A percentile compares a stretch with the other conserved stretches of the same genome.
Conservation (phyloP, 306 rosid genomes). For the Pterocarpus macrocarpus region DNA sequence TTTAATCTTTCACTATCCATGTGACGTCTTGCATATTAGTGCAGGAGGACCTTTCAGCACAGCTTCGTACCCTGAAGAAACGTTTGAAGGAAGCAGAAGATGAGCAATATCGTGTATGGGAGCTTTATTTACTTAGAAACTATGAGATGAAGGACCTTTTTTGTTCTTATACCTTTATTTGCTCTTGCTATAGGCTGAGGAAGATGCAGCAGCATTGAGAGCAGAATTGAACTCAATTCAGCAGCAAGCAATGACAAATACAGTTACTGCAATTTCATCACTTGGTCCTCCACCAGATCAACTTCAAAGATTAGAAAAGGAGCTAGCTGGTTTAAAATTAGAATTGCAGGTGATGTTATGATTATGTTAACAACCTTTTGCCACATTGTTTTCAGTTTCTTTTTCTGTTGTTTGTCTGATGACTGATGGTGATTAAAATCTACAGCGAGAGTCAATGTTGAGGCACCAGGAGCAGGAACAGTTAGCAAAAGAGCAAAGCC, state of each 20-base stretch:
- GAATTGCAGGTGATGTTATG: constrained; percentile 66
- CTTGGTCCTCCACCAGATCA: constrained; percentile 69
- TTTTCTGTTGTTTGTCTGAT: constrained; percentile 45
- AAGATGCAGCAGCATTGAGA: constrained; percentile 93
- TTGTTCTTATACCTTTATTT: constrained; percentile 42
- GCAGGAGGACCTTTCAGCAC: constrained; percentile 95
- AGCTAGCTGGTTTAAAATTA: constrained; percentile 73
- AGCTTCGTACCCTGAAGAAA: constrained; percentile 83
- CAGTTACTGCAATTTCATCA: constrained; percentile 60
- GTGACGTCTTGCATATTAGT: constrained; percentile 35
- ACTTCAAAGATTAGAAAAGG: constrained; percentile 73
- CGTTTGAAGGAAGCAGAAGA: constrained; percentile 94
- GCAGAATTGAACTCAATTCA: constrained; percentile 88
- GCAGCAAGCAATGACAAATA: constrained; percentile 79
- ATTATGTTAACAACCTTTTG: constrained; percentile 36
- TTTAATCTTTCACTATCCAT: constrained; percentile 26
- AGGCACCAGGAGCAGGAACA: constrained; percentile 87
- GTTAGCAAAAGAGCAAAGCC: constrained; percentile 72
- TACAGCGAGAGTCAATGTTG: constrained; percentile 71
- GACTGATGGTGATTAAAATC: constrained; percentile 46
- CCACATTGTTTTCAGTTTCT: constrained; percentile 23
- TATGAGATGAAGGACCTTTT: not conserved
- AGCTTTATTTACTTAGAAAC: constrained; percentile 36
- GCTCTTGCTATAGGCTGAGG: constrained; percentile 86
- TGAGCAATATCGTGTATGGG: constrained; percentile 90